Evolutionary conservation across 257 asterid species (phyloP), one percentile per base, ranked within the genome.

Genomic region (Solanum piurae): DNA sequence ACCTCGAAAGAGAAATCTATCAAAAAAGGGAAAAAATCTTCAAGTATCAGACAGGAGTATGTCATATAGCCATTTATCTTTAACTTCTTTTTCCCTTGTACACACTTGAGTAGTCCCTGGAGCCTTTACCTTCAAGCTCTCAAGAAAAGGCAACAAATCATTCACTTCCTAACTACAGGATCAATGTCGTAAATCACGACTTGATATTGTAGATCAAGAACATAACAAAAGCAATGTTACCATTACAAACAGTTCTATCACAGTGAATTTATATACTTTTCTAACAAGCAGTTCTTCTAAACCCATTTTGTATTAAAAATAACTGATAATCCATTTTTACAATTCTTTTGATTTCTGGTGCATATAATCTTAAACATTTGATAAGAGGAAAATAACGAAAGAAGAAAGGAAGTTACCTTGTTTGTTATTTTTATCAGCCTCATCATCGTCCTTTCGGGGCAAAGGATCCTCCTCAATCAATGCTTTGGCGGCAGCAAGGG

Each of bases 401-500:
- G 69, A 62, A 13, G 1, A 44, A 69, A 36, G 68, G 27, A 83
- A 79, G 42, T 85, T 92, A 95, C 98, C 97, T 89, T 87, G 83
- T 80, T 79, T 89, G 14, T 52, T 93, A 88, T 87, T 92, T 75
- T 89, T 90, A 52, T 46, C 58, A 84, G 36, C 42, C 31, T 71
- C 90, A 76, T 29, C 90, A 52, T 46, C 34, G 86, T 83, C 91
- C 92, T 46, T 82, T 64, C 77, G 85, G 23, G 91, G 87, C 86
- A 75, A 82, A 71, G 90, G 37, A 83, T 91, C 90, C 92, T 95
- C 97, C 90, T 95, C 87, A 23, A 97, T 86, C 89, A 97, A 88
- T 9, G 98, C 95, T 79, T 92, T 92, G 0, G 99, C 98, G 1
- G 99, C 99, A 2, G 99, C 93, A 9, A 97, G 90, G n/a, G 98